phyloP scores from a whole-genome alignment of 1,284 basidiomycete genomes.

The Pterulicium gracile region DNA sequence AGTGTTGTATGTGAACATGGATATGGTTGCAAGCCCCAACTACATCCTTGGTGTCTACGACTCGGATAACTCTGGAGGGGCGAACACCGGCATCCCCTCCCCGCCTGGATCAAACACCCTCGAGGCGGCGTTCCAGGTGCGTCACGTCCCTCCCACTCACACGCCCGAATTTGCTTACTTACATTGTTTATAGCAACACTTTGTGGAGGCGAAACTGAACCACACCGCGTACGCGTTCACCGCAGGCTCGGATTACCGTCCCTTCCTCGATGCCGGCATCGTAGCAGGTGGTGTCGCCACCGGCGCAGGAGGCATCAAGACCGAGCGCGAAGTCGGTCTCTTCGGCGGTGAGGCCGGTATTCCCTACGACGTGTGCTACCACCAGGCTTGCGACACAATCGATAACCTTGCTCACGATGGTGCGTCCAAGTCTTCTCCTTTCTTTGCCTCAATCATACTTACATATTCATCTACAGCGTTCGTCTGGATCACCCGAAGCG shows the following conservation, averaged over 20 bases:
- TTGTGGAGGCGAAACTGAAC: neutral
- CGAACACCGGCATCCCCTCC: no score
- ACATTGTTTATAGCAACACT: neutral
- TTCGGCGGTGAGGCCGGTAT: neutral
- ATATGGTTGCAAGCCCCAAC: neutral
- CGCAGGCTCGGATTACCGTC: neutral
- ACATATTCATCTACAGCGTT: no score
- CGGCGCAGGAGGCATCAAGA: neutral
- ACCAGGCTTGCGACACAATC: neutral
- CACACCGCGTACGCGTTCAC: neutral
- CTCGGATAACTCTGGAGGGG: no score
- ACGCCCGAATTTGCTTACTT: no score
- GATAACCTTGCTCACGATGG: neutral
- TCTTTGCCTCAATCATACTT: no score
- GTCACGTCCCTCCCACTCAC: no score
- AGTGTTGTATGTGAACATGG: neutral
- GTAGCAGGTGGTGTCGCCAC: no score
- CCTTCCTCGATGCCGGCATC: no score
- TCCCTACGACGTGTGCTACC: neutral
- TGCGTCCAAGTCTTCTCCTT: no score
- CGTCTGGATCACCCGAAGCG: no score
- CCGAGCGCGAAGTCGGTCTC: neutral
- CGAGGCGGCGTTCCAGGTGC: no score
- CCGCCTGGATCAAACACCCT: no score
- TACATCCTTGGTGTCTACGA: neutral